Base-by-base conservation (phyloP, 306 rosid genomes). In the Sphenostylis stenocarpa region DNA sequence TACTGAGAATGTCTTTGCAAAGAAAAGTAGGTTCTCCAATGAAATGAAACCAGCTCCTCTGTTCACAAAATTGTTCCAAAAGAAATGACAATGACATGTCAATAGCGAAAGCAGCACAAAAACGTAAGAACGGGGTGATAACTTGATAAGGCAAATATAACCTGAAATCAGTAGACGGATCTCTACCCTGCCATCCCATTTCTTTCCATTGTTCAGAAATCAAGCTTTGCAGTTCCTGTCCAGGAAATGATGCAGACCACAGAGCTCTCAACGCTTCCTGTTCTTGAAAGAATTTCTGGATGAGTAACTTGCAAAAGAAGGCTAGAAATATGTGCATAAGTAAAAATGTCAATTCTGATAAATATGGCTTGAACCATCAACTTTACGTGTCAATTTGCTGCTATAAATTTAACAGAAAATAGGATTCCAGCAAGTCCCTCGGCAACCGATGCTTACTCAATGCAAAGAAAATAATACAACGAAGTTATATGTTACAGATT, bases 151-250 rank as follows among this genome's bases (percentile, higher is more conserved):
- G 21, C 9, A 73, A 52, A 73, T 57, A 47, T 70, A 81, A 94
- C 98, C 97, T 90, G 86, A 94, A 94, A 90, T 94, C 97, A 34
- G 98, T 94, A 0, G 98, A 94, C 39, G 98, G 98, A 66, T 94
- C 97, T 84, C 87, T 91, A 84, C 98, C 97, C 70, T 94, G 98
- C 97, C 97, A 94, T 60, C 98, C 98, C 97, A 91, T 94, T 80
- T 94, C 94, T 80, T 94, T 94, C 98, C 97, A 91, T 60, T 94
- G 98, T 70, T 94, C 96, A 64, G 96, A 94, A 83, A 94, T 81
- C 91, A 94, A 87, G 73, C 94, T 91, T 19, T 60, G 82, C 51
- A 91, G 98, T 82, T 91, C 88, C 80, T 90, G 77, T 70, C 81
- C 87, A 8, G 97, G 98, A 74, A 74, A 94, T 0, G 98, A 86